These are phyloP conservation scores for Ganoderma sinense DNA, from an alignment of 1,284 basidiomycete genomes.

Conservation along the genomic window DNA sequence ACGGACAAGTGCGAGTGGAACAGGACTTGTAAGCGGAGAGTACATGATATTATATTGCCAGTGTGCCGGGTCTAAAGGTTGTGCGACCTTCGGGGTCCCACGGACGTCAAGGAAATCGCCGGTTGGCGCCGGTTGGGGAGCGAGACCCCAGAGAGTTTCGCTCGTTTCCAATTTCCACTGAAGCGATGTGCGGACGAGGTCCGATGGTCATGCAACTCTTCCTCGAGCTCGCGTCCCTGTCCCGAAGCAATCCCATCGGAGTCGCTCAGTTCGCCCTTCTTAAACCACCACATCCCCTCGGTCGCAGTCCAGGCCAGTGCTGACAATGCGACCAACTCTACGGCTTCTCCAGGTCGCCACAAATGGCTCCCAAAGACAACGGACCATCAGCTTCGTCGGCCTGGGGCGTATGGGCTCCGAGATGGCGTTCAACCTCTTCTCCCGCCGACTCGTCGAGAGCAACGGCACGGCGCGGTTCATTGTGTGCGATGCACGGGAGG, in stretches of 20 bases:
- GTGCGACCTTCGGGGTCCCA: no score
- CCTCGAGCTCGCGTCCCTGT: background rate
- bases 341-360: constrained; percentile 36
- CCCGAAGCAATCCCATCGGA: background rate
- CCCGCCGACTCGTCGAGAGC: constrained; percentile 61
- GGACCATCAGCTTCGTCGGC: constrained; percentile 79
- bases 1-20: no score
- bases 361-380: constrained; percentile 45
- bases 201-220: background rate
- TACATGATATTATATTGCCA: no score
- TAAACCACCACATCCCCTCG: background rate
- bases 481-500: constrained; percentile 80
- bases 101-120: background rate
- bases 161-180: no score
- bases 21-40: no score
- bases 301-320: background rate
- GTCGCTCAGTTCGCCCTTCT: background rate
- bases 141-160: constrained; percentile 15
- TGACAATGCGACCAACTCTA: constrained; percentile 35
- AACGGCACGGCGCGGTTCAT: constrained; percentile 62
- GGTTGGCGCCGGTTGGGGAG: background rate
- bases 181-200: background rate
- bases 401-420: constrained; percentile 85
- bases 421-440: constrained; percentile 87
- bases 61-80: no score